Percentiles rank a stretch among this genome's conserved stretches.
These are phyloP conservation scores for Stagonosporopsis tanaceti DNA, from an alignment of 2,329 filamentous ascomycete genomes.

Conservation along the genomic window DNA sequence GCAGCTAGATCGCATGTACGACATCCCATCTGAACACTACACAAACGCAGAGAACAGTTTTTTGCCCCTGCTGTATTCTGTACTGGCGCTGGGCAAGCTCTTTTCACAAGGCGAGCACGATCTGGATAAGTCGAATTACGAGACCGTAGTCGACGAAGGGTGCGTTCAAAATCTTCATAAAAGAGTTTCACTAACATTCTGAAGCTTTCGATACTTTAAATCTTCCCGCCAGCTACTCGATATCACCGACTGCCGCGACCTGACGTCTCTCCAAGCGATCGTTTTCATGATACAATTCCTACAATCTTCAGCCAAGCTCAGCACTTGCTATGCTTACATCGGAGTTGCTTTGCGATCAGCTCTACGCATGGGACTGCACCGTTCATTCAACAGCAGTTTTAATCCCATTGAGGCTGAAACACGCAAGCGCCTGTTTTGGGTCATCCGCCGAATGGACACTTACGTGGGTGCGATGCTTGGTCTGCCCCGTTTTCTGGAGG, in stretches of 20 bases:
- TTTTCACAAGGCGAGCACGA: constrained; percentile 53
- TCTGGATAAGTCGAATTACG: constrained; percentile 53
- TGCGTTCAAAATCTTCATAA: constrained; percentile 25
- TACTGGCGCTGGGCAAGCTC: constrained; percentile 57
- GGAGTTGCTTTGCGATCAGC: constrained; percentile 60
- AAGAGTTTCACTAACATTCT: constrained; percentile 23
- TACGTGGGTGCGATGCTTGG: constrained; percentile 61
- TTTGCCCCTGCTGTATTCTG: constrained; percentile 58
- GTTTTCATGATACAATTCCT: constrained; percentile 63
- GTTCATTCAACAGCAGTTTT: constrained; percentile 57
- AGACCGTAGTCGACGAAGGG: constrained; percentile 58
- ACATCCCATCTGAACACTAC: constrained; percentile 62
- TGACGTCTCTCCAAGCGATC: constrained; percentile 60
- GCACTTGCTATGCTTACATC: constrained; percentile 62
- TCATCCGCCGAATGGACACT: constrained; percentile 60
- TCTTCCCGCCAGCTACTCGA: constrained; percentile 59
- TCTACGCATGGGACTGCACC: constrained; percentile 60
- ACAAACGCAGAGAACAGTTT: constrained; percentile 57
- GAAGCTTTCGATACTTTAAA: constrained; percentile 59
- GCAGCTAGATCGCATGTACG: constrained; percentile 79
- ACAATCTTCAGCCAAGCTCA: constrained; percentile 61
- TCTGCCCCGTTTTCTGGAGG: constrained; percentile 57
- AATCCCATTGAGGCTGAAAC: constrained; percentile 59
- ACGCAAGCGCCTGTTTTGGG: constrained; percentile 62
- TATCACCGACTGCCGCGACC: constrained; percentile 61